Base-by-base conservation (phyloP, 306 rosid genomes). In the Ochetophila trinervis region DNA sequence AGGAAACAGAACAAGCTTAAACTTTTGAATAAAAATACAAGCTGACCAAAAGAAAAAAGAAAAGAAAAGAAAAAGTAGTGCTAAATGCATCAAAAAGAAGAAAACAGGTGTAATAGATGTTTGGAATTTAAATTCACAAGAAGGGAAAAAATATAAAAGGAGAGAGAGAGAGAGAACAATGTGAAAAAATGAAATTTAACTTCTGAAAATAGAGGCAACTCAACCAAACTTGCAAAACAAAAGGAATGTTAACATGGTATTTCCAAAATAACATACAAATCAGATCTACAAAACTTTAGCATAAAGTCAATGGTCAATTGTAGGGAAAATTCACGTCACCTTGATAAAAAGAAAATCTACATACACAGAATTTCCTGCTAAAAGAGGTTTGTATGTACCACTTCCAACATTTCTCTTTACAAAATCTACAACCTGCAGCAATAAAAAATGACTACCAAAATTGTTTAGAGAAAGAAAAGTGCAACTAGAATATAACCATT, bases 301-400 rank as follows among this genome's bases (percentile, higher is more conserved):
- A 13, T 17, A 6, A 21, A 59, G 24, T 21, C 15, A 55, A 27
- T 3, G 36, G 16, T 53, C 9, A 27, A 36, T 45, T 44, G 8
- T 13, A 42, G n/a, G 23, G 22, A 15, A 54, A 34, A 49, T 57
- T 48, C 37, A 54, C 34, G 61, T 70, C 85, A 93, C 98, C 98
- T 89, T 93, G 35, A 93, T 68, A 81, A 82, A 93, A 66, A 63
- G 81, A 71, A 82, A 85, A 83, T 93, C 98, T 70, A 84, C 85
- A 63, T 93, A 89, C 53, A 93, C 50, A 3, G 98, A 89, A 70
- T 93, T 93, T 76, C 98, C 98, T 37, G 98, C 98, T 72, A 93
- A 79, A 47, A 69, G 90, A 70, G 96, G 88, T 40, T 78, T 75
- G 79, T 83, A 73, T 56, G 87, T 57, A 63, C 93, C 85, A n/a